These are phyloP conservation scores for Petasospora fabianii DNA, from an alignment of 1,139 yeast species.

Conservation along the genomic window DNA sequence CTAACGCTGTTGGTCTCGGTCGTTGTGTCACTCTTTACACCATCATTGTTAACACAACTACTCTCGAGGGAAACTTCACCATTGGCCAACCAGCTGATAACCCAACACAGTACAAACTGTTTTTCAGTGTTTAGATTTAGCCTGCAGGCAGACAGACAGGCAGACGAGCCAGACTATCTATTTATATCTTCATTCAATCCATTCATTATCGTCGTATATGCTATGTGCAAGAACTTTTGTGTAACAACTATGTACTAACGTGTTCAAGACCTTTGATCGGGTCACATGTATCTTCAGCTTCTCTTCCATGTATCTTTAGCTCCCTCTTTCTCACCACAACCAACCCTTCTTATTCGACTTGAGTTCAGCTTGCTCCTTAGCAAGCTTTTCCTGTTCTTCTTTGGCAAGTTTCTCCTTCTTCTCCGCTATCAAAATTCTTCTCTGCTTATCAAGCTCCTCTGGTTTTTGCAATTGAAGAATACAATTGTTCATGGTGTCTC, in stretches of 20 bases:
- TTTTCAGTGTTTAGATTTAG: constrained; percentile 2
- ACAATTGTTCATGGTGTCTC: constrained; percentile 68
- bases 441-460: constrained; percentile 65
- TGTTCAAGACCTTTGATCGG: too few species aligned
- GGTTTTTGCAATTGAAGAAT: constrained; percentile 64
- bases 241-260: not conserved
- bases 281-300: too few species aligned
- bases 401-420: constrained; percentile 40
- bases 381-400: not conserved
- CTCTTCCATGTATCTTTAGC: too few species aligned
- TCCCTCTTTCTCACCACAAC: too few species aligned
- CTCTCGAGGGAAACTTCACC: constrained; percentile 16
- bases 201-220: too few species aligned
- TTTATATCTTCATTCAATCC: too few species aligned
- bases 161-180: too few species aligned
- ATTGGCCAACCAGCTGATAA: constrained; percentile 18
- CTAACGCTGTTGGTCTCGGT: constrained; percentile 14
- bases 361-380: not conserved
- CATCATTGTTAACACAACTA: constrained; percentile 15
- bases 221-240: not conserved
- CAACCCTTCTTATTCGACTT: not conserved
- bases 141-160: too few species aligned
- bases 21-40: constrained; percentile 20
- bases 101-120: constrained; percentile 15
- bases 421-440: constrained; percentile 59